phyloP scores from a whole-genome alignment of 352 stramenopile species.

The Pythium insidiosum region DNA sequence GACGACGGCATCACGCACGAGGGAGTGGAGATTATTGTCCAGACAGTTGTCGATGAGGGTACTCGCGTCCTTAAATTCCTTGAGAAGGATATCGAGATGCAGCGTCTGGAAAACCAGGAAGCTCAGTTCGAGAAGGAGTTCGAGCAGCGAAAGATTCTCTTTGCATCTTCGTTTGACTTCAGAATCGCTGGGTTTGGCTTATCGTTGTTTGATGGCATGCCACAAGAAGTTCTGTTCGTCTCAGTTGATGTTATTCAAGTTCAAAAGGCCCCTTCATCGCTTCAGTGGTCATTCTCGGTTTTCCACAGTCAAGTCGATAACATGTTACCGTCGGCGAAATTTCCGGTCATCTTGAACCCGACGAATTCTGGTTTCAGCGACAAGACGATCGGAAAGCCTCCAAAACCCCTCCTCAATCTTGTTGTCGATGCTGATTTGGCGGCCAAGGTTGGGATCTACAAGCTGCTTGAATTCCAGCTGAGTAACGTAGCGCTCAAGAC shows the following conservation, averaged over 20 bases:
- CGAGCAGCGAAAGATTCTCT: constrained; percentile 73
- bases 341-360: constrained; percentile 79
- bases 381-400: constrained; percentile 46
- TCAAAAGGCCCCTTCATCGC: constrained; percentile 55
- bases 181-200: constrained; percentile 69
- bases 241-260: constrained; percentile 73
- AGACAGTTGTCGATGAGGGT: constrained; percentile 74
- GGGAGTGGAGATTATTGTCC: constrained; percentile 55
- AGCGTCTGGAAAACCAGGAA: constrained; percentile 57
- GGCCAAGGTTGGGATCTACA: constrained; percentile 75
- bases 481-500: constrained; percentile 68
- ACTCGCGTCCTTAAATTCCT: constrained; percentile 77
- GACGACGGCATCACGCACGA: constrained; percentile 24
- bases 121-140: constrained; percentile 59
- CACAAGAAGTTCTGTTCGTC: constrained; percentile 79
- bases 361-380: constrained; percentile 74
- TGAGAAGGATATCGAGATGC: constrained; percentile 73
- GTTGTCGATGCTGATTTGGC: constrained; percentile 68
- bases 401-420: constrained; percentile 58
- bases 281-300: constrained; percentile 72
- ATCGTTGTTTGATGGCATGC: constrained; percentile 65
- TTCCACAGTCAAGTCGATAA: constrained; percentile 82
- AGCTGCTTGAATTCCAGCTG: constrained; percentile 68
- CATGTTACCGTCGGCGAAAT: constrained; percentile 75
- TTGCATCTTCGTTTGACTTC: constrained; percentile 76